These are phyloP conservation scores for Fomitopsis betulina DNA, from an alignment of 1,284 basidiomycete species.

Conservation along the genomic window DNA sequence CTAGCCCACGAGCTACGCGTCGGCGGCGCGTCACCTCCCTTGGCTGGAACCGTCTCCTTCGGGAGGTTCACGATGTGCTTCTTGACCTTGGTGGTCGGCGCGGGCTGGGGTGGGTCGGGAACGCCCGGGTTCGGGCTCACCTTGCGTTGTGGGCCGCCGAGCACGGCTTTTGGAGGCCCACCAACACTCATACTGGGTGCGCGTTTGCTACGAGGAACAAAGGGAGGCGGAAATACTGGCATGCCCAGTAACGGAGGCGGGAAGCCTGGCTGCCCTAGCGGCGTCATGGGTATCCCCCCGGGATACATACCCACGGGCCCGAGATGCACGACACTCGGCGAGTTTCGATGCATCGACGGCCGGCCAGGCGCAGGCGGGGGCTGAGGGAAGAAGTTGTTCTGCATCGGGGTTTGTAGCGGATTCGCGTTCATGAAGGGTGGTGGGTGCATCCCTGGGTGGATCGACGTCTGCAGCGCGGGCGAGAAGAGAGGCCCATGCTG, in stretches of 20 bases:
- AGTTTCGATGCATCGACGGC: slow-evolving; percentile 43
- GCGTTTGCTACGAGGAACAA: slow-evolving; percentile 50
- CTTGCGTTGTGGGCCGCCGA: slow-evolving; percentile 74
- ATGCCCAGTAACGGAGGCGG: slow-evolving; percentile 46
- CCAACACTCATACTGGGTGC: slow-evolving; percentile 66
- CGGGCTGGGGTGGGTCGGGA: slow-evolving; percentile 19
- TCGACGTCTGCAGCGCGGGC: slow-evolving; percentile 55
- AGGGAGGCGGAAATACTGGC: slow-evolving; percentile 37
- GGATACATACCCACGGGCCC: slow-evolving; percentile 55
- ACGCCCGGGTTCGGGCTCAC: slow-evolving; percentile 47
- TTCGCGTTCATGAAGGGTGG: slow-evolving; percentile 36
- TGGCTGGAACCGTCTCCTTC: slow-evolving; percentile 49
- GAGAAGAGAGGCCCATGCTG: slow-evolving; percentile 50
- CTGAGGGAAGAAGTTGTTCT: slow-evolving; percentile 51
- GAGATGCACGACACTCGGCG: slow-evolving; percentile 57
- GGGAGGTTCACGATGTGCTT: slow-evolving; percentile 70
- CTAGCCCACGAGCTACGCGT: slow-evolving; percentile 61
- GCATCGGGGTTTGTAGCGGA: slow-evolving; percentile 64
- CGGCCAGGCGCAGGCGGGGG: slow-evolving; percentile 47
- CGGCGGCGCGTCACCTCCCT: slow-evolving; percentile 35
- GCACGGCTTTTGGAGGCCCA: slow-evolving; percentile 75
- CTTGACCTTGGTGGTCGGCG: slow-evolving; percentile 47
- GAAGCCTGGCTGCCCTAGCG: slow-evolving; percentile 51
- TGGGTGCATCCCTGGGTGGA: slow-evolving; percentile 57
- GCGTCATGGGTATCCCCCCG: slow-evolving; percentile 51